A percentile compares a stretch with the other conserved stretches of the same genome.
phyloP scores from a whole-genome alignment of 345 rosid genomes.

The Aquilaria malaccensis region DNA sequence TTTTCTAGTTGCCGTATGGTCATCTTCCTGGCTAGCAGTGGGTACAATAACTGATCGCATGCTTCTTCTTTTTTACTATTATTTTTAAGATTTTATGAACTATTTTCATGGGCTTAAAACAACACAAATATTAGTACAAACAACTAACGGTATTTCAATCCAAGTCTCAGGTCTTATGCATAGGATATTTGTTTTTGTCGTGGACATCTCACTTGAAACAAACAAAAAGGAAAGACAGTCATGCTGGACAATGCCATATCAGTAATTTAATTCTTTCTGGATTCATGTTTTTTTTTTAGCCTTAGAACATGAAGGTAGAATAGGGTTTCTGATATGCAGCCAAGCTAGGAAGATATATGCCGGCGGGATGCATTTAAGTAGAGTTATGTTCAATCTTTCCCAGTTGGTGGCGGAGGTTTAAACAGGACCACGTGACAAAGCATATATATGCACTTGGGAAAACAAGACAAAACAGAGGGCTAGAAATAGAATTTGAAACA shows the following conservation, averaged over 20 bases:
- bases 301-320: constrained; percentile 26
- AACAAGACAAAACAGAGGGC: not conserved
- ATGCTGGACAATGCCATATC: constrained; percentile 21
- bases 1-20: no score
- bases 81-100: not conserved
- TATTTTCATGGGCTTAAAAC: no score
- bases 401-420: constrained; percentile 20
- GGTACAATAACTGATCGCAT: not conserved
- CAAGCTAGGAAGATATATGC: constrained; percentile 4
- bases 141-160: not conserved
- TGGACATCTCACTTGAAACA: constrained; percentile 10
- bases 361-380: constrained; percentile 19
- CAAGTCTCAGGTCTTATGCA: not conserved
- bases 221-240: constrained; percentile 26
- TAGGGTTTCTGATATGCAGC: constrained; percentile 13
- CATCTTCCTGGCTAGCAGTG: constrained; percentile 12
- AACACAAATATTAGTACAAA: no score
- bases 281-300: constrained; percentile 27
- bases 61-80: not conserved
- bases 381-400: not conserved
- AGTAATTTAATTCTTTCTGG: constrained; percentile 14
- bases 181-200: constrained; percentile 2
- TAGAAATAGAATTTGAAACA: not conserved
- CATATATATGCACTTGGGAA: constrained; percentile 2
- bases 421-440: constrained; percentile 25